phyloP scores from a whole-genome alignment of 192 early-diverging fungal genomes.

The Oehlia diaphana region DNA sequence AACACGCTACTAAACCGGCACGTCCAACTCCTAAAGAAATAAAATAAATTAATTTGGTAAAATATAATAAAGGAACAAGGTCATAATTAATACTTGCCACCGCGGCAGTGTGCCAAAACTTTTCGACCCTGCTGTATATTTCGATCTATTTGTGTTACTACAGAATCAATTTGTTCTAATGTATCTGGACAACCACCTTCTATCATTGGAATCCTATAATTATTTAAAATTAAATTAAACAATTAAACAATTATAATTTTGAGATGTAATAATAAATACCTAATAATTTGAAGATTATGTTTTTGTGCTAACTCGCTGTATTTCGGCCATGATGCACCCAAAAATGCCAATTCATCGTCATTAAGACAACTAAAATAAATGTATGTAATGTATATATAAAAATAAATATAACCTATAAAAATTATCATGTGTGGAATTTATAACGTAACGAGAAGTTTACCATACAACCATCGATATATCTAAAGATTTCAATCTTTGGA shows the following conservation, averaged over 20 bases:
- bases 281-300: slow-evolving; percentile 58
- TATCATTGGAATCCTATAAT: slow-evolving; percentile 61
- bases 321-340: slow-evolving; percentile 64
- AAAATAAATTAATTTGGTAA: slow-evolving; percentile 7
- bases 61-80: neutral
- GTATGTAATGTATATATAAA: neutral
- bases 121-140: slow-evolving; percentile 49
- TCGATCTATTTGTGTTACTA: slow-evolving; percentile 52
- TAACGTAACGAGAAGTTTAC: slow-evolving; percentile 38
- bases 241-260: neutral
- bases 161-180: slow-evolving; percentile 55
- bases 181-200: slow-evolving; percentile 66
- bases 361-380: slow-evolving; percentile 58
- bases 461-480: slow-evolving; percentile 64
- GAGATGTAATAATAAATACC: slow-evolving; percentile 26
- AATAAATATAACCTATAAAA: slow-evolving; percentile 10
- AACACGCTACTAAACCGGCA: slow-evolving; percentile 77
- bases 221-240: neutral
- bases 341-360: slow-evolving; percentile 62
- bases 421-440: neutral
- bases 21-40: slow-evolving; percentile 63
- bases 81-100: slow-evolving; percentile 40
- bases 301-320: slow-evolving; percentile 55
- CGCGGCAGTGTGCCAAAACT: slow-evolving; percentile 71
- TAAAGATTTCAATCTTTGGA: slow-evolving; percentile 57